phyloP scores from a whole-genome alignment of 495 filamentous ascomycete genomes.

The Chaetomium cochliodes region DNA sequence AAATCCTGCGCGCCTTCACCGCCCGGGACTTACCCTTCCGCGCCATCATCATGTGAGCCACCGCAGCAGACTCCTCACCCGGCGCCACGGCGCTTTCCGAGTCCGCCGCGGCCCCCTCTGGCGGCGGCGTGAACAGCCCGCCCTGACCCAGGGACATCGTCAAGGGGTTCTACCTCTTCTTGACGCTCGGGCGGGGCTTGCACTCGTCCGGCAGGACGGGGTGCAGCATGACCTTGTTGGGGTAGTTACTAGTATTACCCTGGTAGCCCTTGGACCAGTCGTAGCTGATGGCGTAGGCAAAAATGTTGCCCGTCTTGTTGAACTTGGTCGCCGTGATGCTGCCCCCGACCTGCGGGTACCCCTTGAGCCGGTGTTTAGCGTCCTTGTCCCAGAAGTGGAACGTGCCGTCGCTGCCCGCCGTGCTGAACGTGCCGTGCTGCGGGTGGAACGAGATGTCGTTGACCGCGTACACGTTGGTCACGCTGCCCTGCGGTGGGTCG shows the following conservation, averaged over 20 bases:
- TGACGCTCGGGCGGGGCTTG: conserved; percentile 42
- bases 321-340: conserved; percentile 81
- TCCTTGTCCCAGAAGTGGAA: conserved; percentile 97
- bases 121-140: not conserved
- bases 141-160: not conserved
- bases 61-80: no score
- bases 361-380: conserved; percentile 85
- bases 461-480: conserved; percentile 83
- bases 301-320: conserved; percentile 77
- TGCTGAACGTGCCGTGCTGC: conserved; percentile 81
- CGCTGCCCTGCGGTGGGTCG: conserved; percentile 58
- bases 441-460: conserved; percentile 96
- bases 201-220: conserved; percentile 73
- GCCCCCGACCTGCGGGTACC: conserved; percentile 83
- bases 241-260: conserved; percentile 64
- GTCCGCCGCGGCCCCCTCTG: not conserved
- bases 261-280: conserved; percentile 95
- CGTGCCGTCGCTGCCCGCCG: conserved; percentile 85
- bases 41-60: no score
- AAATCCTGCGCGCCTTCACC: no score
- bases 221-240: conserved; percentile 92
- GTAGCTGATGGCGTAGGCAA: conserved; percentile 90
- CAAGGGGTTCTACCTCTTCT: conserved; percentile 39
- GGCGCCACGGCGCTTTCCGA: no score
- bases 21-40: no score